These are phyloP conservation scores for Amaranthus tricolor DNA, from an alignment of 179 eudicot species.

Conservation along the genomic window DNA sequence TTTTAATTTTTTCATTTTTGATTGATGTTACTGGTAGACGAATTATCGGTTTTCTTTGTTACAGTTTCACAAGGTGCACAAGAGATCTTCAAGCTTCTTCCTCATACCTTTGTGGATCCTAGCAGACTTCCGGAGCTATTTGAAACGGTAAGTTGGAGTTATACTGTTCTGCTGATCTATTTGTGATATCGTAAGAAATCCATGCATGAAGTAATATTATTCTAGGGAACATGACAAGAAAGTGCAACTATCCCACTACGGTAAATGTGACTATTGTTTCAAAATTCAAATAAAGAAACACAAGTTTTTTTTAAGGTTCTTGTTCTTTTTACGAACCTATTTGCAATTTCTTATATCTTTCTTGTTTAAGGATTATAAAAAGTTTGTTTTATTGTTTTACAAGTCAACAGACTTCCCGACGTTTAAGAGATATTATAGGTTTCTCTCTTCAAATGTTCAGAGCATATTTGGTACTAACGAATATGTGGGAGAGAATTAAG, in stretches of 20 bases:
- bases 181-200: background rate
- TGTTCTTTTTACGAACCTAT: no score
- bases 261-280: background rate
- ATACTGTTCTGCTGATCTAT: background rate
- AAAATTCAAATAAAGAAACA: background rate
- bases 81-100: constrained; percentile 96
- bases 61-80: constrained; percentile 93
- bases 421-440: background rate
- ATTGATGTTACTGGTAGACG: background rate
- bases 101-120: constrained; percentile 82
- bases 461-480: background rate
- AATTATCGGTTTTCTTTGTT: constrained; percentile 10
- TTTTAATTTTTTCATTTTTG: background rate
- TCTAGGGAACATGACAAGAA: no score
- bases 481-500: background rate
- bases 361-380: background rate
- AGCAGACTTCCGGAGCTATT: constrained; percentile 71
- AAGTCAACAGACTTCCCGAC: background rate
- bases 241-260: no score
- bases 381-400: background rate
- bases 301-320: background rate
- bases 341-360: background rate
- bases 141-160: constrained; percentile 44
- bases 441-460: background rate
- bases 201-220: background rate